Conservation (phyloP, 345 rosid species). For the Conringia planisiliqua region DNA sequence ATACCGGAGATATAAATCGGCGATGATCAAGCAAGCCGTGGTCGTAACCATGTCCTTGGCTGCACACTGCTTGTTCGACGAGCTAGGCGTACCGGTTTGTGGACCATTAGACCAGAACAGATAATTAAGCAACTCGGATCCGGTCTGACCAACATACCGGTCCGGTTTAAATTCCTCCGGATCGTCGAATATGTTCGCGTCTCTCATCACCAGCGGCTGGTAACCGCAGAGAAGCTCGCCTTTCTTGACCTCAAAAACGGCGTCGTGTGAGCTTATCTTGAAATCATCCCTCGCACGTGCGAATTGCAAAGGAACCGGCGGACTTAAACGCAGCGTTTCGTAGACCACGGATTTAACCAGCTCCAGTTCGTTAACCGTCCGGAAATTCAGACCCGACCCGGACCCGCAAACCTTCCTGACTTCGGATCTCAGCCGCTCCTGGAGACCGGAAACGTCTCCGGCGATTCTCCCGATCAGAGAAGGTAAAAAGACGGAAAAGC, state of each 20-base stretch:
- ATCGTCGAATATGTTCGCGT: slow-evolving; percentile 56
- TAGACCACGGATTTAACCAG: slow-evolving; percentile 78
- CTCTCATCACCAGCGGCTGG: slow-evolving; percentile 68
- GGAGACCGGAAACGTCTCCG: slow-evolving; percentile 56
- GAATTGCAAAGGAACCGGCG: slow-evolving; percentile 69
- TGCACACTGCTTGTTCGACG: slow-evolving; percentile 75
- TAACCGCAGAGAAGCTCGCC: slow-evolving; percentile 87
- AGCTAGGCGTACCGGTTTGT: slow-evolving; percentile 63
- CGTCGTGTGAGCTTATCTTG: slow-evolving; percentile 57
- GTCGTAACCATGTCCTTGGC: slow-evolving; percentile 64
- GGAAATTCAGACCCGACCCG: slow-evolving; percentile 44
- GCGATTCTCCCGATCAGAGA: slow-evolving; percentile 35
- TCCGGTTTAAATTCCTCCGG: slow-evolving; percentile 70
- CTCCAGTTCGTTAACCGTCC: slow-evolving; percentile 58
- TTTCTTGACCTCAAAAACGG: slow-evolving; percentile 55
- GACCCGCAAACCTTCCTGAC: slow-evolving; percentile 46
- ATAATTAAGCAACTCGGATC: slow-evolving; percentile 46
- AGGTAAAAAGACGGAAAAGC: slow-evolving; percentile 69
- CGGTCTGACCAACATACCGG: slow-evolving; percentile 51
- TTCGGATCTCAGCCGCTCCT: slow-evolving; percentile 42
- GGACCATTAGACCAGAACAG: slow-evolving; percentile 89
- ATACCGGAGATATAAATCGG: slow-evolving; percentile 56
- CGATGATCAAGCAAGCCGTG: slow-evolving; percentile 55
- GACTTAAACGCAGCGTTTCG: slow-evolving; percentile 66
- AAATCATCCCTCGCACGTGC: slow-evolving; percentile 85